Conservation (phyloP, 2,329 filamentous ascomycete genomes). For the Zalaria sp. region DNA sequence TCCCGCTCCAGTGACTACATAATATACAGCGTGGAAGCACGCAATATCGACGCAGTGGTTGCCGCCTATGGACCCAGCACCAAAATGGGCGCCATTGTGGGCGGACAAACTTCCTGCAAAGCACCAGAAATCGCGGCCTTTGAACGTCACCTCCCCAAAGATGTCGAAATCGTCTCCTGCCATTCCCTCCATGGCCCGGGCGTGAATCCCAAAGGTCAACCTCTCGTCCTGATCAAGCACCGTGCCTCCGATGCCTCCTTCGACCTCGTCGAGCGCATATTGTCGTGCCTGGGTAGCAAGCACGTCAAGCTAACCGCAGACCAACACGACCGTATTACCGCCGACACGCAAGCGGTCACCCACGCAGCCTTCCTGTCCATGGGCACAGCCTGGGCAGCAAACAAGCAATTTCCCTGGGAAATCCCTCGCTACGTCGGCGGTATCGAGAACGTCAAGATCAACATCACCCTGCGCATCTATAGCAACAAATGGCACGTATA, state of each 20-base stretch:
- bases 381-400: conserved; percentile 95
- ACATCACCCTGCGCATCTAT: conserved; percentile 93
- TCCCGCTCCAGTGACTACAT: conserved; percentile 96
- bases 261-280: conserved; percentile 62
- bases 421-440: conserved; percentile 89
- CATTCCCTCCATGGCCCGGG: conserved; percentile 92
- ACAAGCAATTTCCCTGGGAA: conserved; percentile 94
- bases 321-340: conserved; percentile 91
- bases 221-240: conserved; percentile 87
- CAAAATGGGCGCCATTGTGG: conserved; percentile 87
- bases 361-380: conserved; percentile 92
- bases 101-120: conserved; percentile 96
- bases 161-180: conserved; percentile 89
- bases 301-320: conserved; percentile 75
- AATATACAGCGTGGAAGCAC: conserved; percentile 96
- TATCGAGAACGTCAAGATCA: conserved; percentile 99
- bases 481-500: conserved; percentile 99
- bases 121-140: conserved; percentile 91
- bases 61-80: conserved; percentile 85
- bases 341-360: conserved; percentile 94
- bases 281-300: conserved; percentile 73
- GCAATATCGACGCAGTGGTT: conserved; percentile 76
- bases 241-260: conserved; percentile 67
- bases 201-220: conserved; percentile 78
- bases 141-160: conserved; percentile 69